These are phyloP conservation scores for Aspergillus uvarum DNA, from an alignment of 2,329 filamentous ascomycete genomes.

Conservation along the genomic window DNA sequence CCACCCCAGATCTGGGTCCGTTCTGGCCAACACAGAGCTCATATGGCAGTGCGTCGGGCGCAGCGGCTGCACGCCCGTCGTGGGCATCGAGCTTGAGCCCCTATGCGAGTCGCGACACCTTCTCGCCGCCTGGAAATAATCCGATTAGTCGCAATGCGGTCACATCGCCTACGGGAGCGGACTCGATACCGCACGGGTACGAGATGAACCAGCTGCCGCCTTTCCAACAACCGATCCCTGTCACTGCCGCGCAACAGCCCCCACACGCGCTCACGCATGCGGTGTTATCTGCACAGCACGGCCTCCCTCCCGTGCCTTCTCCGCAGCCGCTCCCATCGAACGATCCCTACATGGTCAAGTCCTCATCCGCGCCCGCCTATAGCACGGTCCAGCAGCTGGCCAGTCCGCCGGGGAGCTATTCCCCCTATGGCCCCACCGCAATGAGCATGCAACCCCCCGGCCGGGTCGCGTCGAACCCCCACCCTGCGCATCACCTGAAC, in stretches of 20 bases:
- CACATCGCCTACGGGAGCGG: slow-evolving; percentile 60
- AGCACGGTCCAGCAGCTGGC: slow-evolving; percentile 46
- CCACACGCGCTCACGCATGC: slow-evolving; percentile 42
- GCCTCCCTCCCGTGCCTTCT: slow-evolving; percentile 30
- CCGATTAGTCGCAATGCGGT: slow-evolving; percentile 54
- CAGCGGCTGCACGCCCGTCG: slow-evolving; percentile 43
- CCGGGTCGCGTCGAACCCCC: slow-evolving; percentile 44
- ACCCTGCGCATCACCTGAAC: slow-evolving; percentile 30
- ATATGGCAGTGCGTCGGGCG: slow-evolving; percentile 52
- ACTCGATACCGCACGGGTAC: slow-evolving; percentile 67
- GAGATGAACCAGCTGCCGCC: slow-evolving; percentile 63
- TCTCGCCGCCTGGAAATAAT: slow-evolving; percentile 55
- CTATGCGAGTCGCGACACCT: slow-evolving; percentile 53
- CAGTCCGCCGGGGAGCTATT: slow-evolving; percentile 49
- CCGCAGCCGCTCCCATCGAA: slow-evolving; percentile 56
- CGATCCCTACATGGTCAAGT: slow-evolving; percentile 60
- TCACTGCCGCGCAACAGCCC: slow-evolving; percentile 54
- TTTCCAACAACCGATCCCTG: slow-evolving; percentile 60
- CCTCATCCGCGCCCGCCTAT: slow-evolving; percentile 50
- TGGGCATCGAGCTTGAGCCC: slow-evolving; percentile 44
- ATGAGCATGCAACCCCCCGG: slow-evolving; percentile 41
- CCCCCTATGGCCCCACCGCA: slow-evolving; percentile 43
- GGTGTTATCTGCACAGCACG: slow-evolving; percentile 52
- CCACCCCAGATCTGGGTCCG: slow-evolving; percentile 46
- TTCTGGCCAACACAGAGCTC: slow-evolving; percentile 63